phyloP scores from a whole-genome alignment of 345 rosid species.

The Rhizophora apiculata region DNA sequence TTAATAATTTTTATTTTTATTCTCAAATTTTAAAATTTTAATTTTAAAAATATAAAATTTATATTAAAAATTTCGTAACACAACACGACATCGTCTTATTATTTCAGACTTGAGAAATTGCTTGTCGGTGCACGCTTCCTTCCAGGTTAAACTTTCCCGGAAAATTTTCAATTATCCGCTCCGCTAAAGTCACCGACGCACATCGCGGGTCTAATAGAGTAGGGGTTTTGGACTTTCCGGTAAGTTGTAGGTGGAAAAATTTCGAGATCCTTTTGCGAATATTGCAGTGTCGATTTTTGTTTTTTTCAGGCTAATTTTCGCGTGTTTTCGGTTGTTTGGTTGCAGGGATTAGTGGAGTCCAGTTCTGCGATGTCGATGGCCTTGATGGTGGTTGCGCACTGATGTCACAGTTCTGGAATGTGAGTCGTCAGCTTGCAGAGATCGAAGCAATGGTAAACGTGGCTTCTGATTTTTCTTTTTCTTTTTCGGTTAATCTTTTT shows the following conservation, averaged over 20 bases:
- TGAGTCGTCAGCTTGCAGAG: conserved; percentile 52
- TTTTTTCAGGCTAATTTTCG: not conserved
- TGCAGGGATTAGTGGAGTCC: conserved; percentile 11
- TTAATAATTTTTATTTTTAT: no score
- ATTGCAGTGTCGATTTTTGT: not conserved
- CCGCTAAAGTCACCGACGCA: no score
- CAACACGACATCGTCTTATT: no score
- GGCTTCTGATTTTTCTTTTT: not conserved
- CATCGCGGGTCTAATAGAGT: not conserved
- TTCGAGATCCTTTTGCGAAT: conserved; percentile 3
- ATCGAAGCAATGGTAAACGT: conserved; percentile 54
- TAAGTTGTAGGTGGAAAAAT: not conserved
- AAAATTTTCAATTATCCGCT: not conserved
- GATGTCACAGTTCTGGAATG: conserved; percentile 62
- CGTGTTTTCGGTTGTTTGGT: not conserved
- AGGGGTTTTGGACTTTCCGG: conserved; percentile 3
- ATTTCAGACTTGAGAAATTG: no score
- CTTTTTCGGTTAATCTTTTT: not conserved
- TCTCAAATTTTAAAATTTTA: no score
- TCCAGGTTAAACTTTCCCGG: not conserved
- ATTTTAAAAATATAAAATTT: no score
- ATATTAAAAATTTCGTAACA: no score
- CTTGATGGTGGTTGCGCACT: conserved; percentile 39
- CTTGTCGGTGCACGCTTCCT: no score
- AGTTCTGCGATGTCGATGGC: conserved; percentile 28